Conservation (phyloP, 371 early-diverging fungal species). For the Basidiobolus meristosporus region DNA sequence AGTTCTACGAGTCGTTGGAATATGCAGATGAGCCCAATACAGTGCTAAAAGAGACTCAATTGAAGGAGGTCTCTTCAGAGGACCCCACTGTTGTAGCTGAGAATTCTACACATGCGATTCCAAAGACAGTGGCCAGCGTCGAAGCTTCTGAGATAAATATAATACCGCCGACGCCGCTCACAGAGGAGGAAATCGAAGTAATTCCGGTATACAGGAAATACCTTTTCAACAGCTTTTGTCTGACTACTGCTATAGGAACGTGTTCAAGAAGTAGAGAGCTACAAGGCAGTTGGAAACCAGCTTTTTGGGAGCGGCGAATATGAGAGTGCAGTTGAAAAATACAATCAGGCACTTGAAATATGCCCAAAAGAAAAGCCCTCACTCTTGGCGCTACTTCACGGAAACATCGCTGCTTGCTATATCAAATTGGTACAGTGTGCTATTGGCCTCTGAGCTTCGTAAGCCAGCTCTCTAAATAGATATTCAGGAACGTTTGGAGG, state of each 20-base stretch:
- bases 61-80: too few species aligned
- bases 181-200: neutral
- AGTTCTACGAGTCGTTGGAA: too few species aligned
- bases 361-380: slow-evolving; percentile 20
- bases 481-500: slow-evolving; percentile 18
- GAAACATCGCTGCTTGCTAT: slow-evolving; percentile 50
- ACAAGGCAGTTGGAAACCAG: slow-evolving; percentile 26
- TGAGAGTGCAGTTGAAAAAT: slow-evolving; percentile 23
- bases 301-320: slow-evolving; percentile 24
- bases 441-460: neutral
- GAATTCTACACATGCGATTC: too few species aligned
- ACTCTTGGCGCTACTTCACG: slow-evolving; percentile 30
- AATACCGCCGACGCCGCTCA: neutral
- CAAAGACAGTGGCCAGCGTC: too few species aligned
- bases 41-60: too few species aligned
- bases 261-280: slow-evolving; percentile 19
- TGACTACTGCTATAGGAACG: slow-evolving; percentile 7
- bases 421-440: slow-evolving; percentile 22
- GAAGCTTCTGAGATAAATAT: too few species aligned
- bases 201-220: neutral
- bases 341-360: slow-evolving; percentile 31
- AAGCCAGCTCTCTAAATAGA: neutral
- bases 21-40: too few species aligned
- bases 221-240: neutral
- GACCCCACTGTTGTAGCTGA: too few species aligned